phyloP scores from a whole-genome alignment of 2,329 filamentous ascomycete species.

The Cryoendolithus antarcticus region DNA sequence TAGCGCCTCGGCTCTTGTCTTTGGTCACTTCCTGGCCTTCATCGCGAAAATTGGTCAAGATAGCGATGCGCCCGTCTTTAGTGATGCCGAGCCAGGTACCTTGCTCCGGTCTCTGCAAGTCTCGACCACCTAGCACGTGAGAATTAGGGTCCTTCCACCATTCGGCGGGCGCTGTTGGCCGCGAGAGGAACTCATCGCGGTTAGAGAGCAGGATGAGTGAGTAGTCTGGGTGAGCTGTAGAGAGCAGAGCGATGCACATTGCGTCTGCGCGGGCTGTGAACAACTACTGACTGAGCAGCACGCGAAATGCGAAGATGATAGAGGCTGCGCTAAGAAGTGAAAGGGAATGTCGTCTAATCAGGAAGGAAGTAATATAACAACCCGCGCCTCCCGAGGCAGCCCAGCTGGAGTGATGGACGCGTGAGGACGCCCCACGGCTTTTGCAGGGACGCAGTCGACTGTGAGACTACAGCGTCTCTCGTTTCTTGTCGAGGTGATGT shows the following conservation, averaged over 20 bases:
- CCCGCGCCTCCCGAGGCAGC: too few relatives aligned
- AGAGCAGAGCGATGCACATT: constrained; percentile 40
- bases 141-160: constrained; percentile 47
- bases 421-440: too few relatives aligned
- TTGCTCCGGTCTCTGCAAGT: constrained; percentile 45
- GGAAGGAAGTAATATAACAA: too few relatives aligned
- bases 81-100: constrained; percentile 56
- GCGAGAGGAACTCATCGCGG: constrained; percentile 47
- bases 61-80: constrained; percentile 46
- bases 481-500: too few relatives aligned
- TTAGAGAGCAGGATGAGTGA: constrained; percentile 40
- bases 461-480: too few relatives aligned
- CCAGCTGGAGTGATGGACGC: too few relatives aligned
- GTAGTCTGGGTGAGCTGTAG: constrained; percentile 37
- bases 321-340: too few relatives aligned
- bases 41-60: constrained; percentile 54
- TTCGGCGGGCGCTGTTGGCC: constrained; percentile 45
- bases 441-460: too few relatives aligned
- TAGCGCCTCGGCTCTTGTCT: constrained; percentile 43
- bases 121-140: constrained; percentile 48
- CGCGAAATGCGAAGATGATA: too few relatives aligned
- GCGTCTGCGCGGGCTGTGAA: neutral
- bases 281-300: neutral
- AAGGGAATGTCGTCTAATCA: too few relatives aligned
- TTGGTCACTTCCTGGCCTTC: constrained; percentile 28